Evolutionary conservation across 2,329 filamentous ascomycete species (phyloP), one percentile per base, ranked within the genome.

Genomic region (Chrysoporthe deuterocubensis): DNA sequence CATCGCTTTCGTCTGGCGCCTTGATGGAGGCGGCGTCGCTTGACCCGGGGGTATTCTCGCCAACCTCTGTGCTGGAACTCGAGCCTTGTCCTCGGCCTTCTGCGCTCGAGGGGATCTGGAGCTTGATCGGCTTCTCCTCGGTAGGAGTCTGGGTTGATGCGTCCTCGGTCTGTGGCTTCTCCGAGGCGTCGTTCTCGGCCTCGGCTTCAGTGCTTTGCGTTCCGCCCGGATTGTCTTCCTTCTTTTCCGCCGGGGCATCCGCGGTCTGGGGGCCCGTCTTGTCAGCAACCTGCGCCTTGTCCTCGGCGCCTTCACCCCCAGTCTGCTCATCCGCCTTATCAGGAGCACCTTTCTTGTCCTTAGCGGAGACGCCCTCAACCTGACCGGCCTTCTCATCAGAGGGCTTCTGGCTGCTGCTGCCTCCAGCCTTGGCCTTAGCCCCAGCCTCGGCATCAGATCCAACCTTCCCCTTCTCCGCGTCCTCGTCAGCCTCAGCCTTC

Each of bases 91-190:
- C 58, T 44, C 26, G 21, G 11, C 13, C 40, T 42, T 64, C 60
- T 13, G 61, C 59, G 1, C 52, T 46, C 16, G 64, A 75, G 4
- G 70, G 71, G 18, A 75, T 66, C 65, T 80, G 77, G 56, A 76
- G 77, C 57, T 77, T 73, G n/a, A 74, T 76, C 26, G 78, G 78
- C 71, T 77, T 80, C n/a, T 78, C 76, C 14, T 54, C 63, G 6
- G 13, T 50, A 44, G 57, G 14, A 8, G 42, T n/a, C 52, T 48
- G 59, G 2, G 9, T 42, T 56, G 26, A 76, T 7, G 78, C 78
- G 70, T 81, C 79, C 58, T 77, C 75, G 54, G 77, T 78, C 37
- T 69, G 68, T 8, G 44, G 50, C 52, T 70, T 72, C 18, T 70
- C 64, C 40, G 54, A 50, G 61, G 46, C 34, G 13, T 69, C 44